Percentiles rank a stretch among this genome's conserved stretches.
These are phyloP conservation scores for Cryphonectria japonica DNA, from an alignment of 2,329 filamentous ascomycete species.

Conservation along the genomic window DNA sequence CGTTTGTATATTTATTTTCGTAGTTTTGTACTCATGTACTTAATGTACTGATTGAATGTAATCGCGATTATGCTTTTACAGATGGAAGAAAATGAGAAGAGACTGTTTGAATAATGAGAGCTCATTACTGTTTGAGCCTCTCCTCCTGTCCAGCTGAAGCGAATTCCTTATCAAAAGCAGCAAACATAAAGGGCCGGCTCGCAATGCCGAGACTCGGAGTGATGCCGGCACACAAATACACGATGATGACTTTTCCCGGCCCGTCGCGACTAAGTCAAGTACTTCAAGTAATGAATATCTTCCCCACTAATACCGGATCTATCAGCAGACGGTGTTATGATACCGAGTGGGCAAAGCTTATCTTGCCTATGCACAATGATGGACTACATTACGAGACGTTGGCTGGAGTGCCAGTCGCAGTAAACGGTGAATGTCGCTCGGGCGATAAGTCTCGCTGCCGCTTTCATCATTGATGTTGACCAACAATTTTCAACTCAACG, in stretches of 20 bases:
- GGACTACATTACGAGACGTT: not conserved
- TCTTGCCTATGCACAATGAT: not conserved
- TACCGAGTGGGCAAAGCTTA: slow-evolving; percentile 13
- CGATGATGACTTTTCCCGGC: slow-evolving; percentile 12
- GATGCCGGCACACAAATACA: not conserved
- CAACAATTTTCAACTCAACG: not conserved
- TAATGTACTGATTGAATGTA: not conserved
- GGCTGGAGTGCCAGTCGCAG: too few species aligned
- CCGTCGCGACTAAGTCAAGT: slow-evolving; percentile 1
- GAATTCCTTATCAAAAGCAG: not conserved
- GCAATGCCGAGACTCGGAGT: slow-evolving; percentile 7
- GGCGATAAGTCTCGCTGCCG: too few species aligned
- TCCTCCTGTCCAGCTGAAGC: not conserved
- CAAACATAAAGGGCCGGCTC: not conserved
- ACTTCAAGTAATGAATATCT: not conserved
- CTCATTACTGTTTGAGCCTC: not conserved
- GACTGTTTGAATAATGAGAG: too few species aligned
- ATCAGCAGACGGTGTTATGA: not conserved
- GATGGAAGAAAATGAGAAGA: too few species aligned
- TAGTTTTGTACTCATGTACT: not conserved
- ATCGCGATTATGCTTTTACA: too few species aligned
- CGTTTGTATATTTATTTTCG: not conserved
- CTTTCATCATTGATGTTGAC: not conserved
- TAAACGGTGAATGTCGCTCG: too few species aligned
- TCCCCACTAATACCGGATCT: slow-evolving; percentile 13